A percentile compares a stretch with the other conserved stretches of the same genome.
These are phyloP conservation scores for Eragrostis nindensis DNA, from an alignment of 176 grass and related monocot genomes.

Conservation along the genomic window DNA sequence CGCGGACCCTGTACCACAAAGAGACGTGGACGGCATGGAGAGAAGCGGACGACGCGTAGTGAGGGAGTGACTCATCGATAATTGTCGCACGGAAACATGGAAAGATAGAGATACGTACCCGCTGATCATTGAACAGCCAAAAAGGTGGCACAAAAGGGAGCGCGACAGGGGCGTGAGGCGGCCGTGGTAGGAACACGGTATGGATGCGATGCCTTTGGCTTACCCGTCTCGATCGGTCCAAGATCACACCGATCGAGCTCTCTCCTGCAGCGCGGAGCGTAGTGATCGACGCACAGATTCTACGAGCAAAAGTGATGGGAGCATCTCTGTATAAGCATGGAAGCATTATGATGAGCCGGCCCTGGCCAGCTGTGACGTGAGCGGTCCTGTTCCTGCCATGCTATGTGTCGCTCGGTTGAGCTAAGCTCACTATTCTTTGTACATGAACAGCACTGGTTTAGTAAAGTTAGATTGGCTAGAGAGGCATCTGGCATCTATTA, in stretches of 20 bases:
- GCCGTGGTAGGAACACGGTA: too few species aligned
- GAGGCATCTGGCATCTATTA: neutral
- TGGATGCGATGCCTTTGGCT: too few species aligned
- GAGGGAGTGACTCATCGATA: neutral
- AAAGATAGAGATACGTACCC: neutral
- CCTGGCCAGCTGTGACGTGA: neutral
- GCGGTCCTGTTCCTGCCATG: neutral
- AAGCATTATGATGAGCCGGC: neutral
- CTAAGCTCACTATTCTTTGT: neutral
- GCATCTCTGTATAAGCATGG: neutral
- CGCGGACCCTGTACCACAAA: too few species aligned
- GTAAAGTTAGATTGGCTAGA: neutral
- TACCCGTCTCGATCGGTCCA: too few species aligned
- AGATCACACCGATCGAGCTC: too few species aligned
- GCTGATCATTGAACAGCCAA: slow-evolving; percentile 1
- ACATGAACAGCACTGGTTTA: neutral
- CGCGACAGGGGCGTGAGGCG: too few species aligned
- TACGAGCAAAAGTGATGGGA: neutral
- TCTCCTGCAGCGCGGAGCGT: too few species aligned
- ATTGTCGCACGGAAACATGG: neutral
- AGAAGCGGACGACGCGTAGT: neutral
- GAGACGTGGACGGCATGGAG: too few species aligned
- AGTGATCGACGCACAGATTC: slow-evolving; percentile 26
- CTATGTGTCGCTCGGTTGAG: slow-evolving; percentile 24
- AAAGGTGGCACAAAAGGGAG: neutral